Evolutionary conservation across 2,329 filamentous ascomycete genomes (phyloP).

Genomic region (Ceratocystis huliohia): DNA sequence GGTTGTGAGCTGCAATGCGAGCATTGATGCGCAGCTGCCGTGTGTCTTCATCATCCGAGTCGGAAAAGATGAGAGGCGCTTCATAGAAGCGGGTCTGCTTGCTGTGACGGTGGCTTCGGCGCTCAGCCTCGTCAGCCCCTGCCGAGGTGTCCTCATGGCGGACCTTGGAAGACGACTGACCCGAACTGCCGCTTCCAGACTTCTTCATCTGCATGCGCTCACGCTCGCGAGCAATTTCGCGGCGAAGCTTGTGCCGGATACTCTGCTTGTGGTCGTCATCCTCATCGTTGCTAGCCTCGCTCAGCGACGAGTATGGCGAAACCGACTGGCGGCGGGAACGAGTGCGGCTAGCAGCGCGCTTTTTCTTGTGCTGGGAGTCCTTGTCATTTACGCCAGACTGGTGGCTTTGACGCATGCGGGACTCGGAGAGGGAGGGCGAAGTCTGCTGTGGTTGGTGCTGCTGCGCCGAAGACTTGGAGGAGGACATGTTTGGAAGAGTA

Average conservation of each 20-base stretch:
- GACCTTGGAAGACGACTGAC: not conserved
- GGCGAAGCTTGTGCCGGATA: slow-evolving; percentile 1
- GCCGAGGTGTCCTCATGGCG: not conserved
- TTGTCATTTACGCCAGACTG: not conserved
- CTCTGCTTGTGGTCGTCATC: not conserved
- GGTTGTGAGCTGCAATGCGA: slow-evolving; percentile 10
- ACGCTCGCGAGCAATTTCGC: not conserved
- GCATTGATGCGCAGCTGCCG: slow-evolving; percentile 2
- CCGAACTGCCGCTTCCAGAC: not conserved
- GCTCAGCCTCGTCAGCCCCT: not conserved
- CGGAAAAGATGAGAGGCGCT: not conserved
- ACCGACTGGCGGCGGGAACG: not conserved
- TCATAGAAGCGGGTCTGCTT: not conserved
- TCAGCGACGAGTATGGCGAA: not conserved
- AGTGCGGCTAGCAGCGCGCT: not conserved
- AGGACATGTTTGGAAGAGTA: not conserved
- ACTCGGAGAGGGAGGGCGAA: not conserved
- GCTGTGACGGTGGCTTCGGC: not conserved
- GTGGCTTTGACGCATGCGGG: not conserved
- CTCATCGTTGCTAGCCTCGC: not conserved
- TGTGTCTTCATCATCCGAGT: not conserved
- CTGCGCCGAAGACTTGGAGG: not conserved
- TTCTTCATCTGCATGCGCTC: slow-evolving; percentile 5
- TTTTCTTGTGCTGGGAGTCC: not conserved
- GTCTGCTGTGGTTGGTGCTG: slow-evolving; percentile 1